Percentiles rank a stretch among this genome's conserved stretches.
Evolutionary conservation across 1,139 yeast species (phyloP).

Genomic region (Kodamaea derodonti): DNA sequence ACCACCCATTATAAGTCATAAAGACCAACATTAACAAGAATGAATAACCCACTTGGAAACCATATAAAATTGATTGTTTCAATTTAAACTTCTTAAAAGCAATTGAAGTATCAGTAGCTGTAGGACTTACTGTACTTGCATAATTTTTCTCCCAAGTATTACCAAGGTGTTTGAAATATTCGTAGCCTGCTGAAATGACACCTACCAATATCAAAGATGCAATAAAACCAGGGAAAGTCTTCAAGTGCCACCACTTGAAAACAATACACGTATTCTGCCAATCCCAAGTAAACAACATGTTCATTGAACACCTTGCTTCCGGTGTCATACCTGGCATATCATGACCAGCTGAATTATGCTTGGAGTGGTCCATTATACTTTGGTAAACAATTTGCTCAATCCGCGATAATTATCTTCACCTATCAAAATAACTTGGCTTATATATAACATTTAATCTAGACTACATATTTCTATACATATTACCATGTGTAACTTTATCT

Average conservation of each 20-base stretch:
- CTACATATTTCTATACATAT: no score
- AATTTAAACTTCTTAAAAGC: constrained; percentile 18
- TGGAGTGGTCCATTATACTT: background rate
- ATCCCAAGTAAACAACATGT: constrained; percentile 83
- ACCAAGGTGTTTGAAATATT: constrained; percentile 43
- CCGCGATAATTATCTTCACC: no score
- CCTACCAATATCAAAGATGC: constrained; percentile 50
- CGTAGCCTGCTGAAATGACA: constrained; percentile 56
- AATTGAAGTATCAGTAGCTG: constrained; percentile 12
- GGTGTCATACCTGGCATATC: constrained; percentile 25
- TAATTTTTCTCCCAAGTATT: constrained; percentile 27
- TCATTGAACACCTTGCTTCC: constrained; percentile 57
- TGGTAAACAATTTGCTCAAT: no score
- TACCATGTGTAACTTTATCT: no score
- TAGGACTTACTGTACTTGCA: constrained; percentile 13
- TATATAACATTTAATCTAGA: no score
- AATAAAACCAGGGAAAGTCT: constrained; percentile 47
- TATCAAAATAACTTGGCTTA: no score
- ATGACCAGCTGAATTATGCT: constrained; percentile 42
- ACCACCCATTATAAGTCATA: constrained; percentile 85
- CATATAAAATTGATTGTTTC: constrained; percentile 50
- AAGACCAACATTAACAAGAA: constrained; percentile 75
- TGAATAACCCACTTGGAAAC: constrained; percentile 71
- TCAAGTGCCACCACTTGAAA: constrained; percentile 77
- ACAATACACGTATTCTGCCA: constrained; percentile 69